A percentile compares a stretch with the other conserved stretches of the same genome.
These are phyloP conservation scores for Aureobasidium musti DNA, from an alignment of 2,329 filamentous ascomycete species.

Conservation along the genomic window DNA sequence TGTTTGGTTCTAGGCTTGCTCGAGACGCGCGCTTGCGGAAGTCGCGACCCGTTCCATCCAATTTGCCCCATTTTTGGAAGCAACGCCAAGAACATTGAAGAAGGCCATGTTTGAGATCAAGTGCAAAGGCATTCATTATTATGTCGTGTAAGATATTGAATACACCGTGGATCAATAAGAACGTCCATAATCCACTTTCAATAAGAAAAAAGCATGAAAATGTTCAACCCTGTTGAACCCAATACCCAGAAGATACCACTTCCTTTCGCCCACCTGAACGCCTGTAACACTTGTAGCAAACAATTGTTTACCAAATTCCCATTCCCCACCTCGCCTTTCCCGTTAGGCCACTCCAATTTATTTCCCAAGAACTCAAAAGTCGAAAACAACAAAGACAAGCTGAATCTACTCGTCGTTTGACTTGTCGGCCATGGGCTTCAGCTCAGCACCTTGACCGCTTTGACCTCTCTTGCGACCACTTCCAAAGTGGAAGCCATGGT, in stretches of 20 bases:
- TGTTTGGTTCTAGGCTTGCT: constrained; percentile 18
- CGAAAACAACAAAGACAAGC: not conserved
- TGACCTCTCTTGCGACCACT: constrained; percentile 68
- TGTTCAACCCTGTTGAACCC: not conserved
- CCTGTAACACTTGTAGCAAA: constrained; percentile 14
- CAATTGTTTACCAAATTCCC: not conserved
- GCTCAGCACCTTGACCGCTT: constrained; percentile 69
- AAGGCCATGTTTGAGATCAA: not conserved
- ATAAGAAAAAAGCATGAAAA: not conserved
- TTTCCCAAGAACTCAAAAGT: too few species aligned
- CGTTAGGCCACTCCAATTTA: not conserved
- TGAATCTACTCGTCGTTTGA: constrained; percentile 9
- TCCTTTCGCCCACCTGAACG: constrained; percentile 5
- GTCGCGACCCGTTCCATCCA: constrained; percentile 1
- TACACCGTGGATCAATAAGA: constrained; percentile 15
- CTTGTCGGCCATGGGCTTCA: constrained; percentile 59
- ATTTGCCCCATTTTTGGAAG: constrained; percentile 6
- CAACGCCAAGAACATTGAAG: not conserved
- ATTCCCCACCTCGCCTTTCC: constrained; percentile 16
- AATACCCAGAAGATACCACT: constrained; percentile 17
- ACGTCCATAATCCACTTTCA: not conserved
- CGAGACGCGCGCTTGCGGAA: not conserved
- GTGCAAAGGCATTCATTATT: not conserved
- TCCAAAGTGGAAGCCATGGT: constrained; percentile 56
- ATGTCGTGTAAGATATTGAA: constrained; percentile 18